Conservation (phyloP, 345 rosid genomes). For the Populus pruinosa region DNA sequence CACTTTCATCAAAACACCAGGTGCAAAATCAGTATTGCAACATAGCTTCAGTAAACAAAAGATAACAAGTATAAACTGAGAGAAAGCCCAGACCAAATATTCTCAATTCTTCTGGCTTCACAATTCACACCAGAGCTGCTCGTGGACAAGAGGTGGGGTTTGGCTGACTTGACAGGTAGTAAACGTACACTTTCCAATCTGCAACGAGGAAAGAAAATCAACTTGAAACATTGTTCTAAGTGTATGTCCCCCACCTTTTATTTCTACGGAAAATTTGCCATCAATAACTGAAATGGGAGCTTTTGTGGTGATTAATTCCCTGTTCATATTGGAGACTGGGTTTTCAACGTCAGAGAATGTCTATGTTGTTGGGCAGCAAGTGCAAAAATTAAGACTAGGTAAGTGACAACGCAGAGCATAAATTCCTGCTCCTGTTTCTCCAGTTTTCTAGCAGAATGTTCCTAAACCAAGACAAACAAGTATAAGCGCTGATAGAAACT, state of each 20-base stretch:
- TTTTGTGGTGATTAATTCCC: not conserved
- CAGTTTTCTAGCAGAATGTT: not conserved
- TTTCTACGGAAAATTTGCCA: not conserved
- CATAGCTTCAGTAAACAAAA: not conserved
- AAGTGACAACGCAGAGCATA: not conserved
- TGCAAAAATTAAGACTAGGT: not conserved
- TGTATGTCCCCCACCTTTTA: not conserved
- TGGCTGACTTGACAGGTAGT: not conserved
- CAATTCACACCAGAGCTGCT: not conserved
- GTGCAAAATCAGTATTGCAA: conserved; percentile 8
- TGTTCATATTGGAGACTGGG: not conserved
- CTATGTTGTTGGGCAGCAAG: not conserved
- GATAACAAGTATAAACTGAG: not conserved
- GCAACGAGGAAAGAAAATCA: not conserved
- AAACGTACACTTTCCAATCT: not conserved
- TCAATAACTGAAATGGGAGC: not conserved
- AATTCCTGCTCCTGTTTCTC: not conserved
- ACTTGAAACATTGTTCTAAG: not conserved
- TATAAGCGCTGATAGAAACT: too few species aligned
- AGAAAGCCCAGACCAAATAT: not conserved
- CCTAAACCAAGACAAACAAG: not conserved
- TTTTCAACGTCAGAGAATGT: not conserved
- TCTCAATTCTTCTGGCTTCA: not conserved
- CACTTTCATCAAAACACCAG: conserved; percentile 4
- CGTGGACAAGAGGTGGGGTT: too few species aligned